phyloP scores from a whole-genome alignment of 176 grass and related monocot species.

The Microstegium vimineum region DNA sequence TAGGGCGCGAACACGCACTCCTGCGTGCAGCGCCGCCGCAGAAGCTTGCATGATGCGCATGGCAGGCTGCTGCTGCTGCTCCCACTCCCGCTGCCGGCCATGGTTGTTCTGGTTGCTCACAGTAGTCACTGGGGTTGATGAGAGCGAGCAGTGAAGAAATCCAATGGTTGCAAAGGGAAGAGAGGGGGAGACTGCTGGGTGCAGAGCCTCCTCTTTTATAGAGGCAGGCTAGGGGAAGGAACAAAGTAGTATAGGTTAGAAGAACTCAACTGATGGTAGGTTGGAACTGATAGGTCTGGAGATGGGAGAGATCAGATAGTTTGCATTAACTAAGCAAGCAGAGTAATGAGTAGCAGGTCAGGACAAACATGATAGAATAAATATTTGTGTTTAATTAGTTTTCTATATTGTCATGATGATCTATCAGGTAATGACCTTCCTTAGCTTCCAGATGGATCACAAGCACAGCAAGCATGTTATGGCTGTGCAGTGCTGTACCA shows the following conservation, averaged over 20 bases:
- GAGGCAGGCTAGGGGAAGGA: neutral
- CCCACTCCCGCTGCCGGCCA: neutral
- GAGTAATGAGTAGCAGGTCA: neutral
- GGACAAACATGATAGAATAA: neutral
- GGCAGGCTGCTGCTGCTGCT: neutral
- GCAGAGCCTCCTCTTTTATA: neutral
- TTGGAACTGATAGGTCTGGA: neutral
- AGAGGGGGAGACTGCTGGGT: conserved; percentile 3
- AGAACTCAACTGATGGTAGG: too few relatives aligned
- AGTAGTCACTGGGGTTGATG: neutral
- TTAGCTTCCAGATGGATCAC: conserved; percentile 1
- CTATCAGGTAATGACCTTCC: neutral
- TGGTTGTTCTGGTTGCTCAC: neutral
- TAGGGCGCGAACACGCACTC: conserved; percentile 55
- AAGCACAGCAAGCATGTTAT: neutral
- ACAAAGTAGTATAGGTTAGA: neutral
- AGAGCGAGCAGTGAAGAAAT: neutral
- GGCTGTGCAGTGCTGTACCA: neutral
- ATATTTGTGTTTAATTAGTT: neutral
- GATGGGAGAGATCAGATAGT: neutral
- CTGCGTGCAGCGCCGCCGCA: conserved; percentile 53
- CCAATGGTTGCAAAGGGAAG: neutral
- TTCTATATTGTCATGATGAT: neutral
- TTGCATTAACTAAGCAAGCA: neutral
- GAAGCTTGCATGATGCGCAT: conserved; percentile 33